Evolutionary conservation across 2,329 filamentous ascomycete species (phyloP), one percentile per base, ranked within the genome.

Genomic region (Penicillium sp.): DNA sequence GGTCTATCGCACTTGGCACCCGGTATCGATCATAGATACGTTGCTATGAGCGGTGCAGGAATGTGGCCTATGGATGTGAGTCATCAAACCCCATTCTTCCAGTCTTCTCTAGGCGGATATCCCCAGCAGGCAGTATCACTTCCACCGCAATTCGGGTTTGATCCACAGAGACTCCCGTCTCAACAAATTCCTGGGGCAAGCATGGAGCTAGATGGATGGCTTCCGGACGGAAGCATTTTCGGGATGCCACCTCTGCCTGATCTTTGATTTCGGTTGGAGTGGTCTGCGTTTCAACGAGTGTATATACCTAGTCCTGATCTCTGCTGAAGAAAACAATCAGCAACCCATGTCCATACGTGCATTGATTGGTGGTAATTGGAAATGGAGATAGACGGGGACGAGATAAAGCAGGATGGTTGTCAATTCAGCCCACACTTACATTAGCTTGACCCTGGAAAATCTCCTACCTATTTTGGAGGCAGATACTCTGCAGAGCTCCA

Each of bases 201-300:
- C 20, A 67, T 70, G 64, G 68, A 70, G 46, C 35, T 69, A 26
- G 68, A 71, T 49, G 67, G 67, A 1, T 71, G 68, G 68, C 55
- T 69, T 48, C 64, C 68, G 5, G 66, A 68, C 44, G 65, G 67
- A 18, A 69, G 63, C 53, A 61, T 70, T 20, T 68, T 62, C 51
- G 67, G 66, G 12, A 58, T 67, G 60, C 64, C 64, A 14, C 62
- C 59, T 37, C 56, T 70, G 55, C 68, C 67, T 41, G 67, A 66
- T 18, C 63, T 69, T 49, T 70, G 60, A 60, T 22, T 22, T 22
- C 2, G 18, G 18, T 40, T 40, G n/a, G 37, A 5, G n/a, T 40
- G 37, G 4, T 22, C 11, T 40, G 37, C 37, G 4, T 40, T 12
- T 22, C 11, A 2, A 12, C 37, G 9, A 40, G 18, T 40, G 37